phyloP scores from a whole-genome alignment of 805 yeast genomes.

The Lachancea fermentati region DNA sequence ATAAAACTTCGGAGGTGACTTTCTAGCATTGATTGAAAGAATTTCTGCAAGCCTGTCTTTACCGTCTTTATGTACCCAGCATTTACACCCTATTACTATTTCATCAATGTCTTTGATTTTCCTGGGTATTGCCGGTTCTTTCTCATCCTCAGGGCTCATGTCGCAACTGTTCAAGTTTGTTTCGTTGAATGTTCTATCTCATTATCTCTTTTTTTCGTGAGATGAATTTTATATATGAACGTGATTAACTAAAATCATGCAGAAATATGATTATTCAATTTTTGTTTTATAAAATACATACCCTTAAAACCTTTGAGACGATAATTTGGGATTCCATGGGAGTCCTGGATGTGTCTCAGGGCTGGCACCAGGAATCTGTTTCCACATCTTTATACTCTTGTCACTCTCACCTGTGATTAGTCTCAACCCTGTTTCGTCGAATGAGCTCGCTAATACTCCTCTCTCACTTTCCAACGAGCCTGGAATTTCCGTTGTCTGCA shows the following conservation, averaged over 20 bases:
- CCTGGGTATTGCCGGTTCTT: constrained; percentile 24
- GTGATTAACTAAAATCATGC: too few species aligned
- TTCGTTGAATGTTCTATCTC: too few species aligned
- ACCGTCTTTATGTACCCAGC: constrained; percentile 75
- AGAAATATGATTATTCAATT: too few species aligned
- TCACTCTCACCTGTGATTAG: constrained; percentile 88
- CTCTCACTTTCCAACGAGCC: constrained; percentile 65
- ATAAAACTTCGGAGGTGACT: constrained; percentile 75
- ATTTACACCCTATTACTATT: constrained; percentile 71
- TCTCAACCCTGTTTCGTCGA: constrained; percentile 76
- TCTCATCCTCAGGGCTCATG: constrained; percentile 22
- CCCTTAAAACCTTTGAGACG: constrained; percentile 25
- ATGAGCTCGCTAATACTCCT: constrained; percentile 64
- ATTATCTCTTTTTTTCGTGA: too few species aligned
- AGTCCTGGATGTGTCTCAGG: constrained; percentile 25
- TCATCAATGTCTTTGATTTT: constrained; percentile 39
- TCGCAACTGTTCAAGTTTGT: too few species aligned
- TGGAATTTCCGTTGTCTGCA: constrained; percentile 51
- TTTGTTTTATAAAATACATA: neutral
- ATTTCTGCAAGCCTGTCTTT: constrained; percentile 81
- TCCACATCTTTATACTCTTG: constrained; percentile 77
- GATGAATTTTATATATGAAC: too few species aligned
- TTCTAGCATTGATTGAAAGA: constrained; percentile 64
- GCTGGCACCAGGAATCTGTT: constrained; percentile 36
- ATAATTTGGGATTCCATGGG: constrained; percentile 29